These are phyloP conservation scores for Calamus simplicifolius DNA, from an alignment of 176 grass and related monocot genomes.

Conservation along the genomic window DNA sequence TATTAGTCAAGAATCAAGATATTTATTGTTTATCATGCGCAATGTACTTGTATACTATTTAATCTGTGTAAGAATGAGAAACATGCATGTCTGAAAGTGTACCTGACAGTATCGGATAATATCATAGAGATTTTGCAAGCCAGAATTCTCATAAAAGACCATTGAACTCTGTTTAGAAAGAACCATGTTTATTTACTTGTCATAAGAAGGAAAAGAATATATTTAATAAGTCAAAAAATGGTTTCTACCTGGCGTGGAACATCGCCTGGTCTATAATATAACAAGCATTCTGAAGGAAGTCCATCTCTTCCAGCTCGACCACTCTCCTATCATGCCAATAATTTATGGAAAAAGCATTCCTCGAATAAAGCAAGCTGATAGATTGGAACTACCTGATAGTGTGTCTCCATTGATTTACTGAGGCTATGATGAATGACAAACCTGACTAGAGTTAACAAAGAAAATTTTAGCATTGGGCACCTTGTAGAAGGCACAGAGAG, in stretches of 20 bases:
- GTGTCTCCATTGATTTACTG: slow-evolving; percentile 97
- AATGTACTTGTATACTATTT: too few species aligned
- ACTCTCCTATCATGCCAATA: slow-evolving; percentile 51
- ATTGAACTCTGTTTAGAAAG: slow-evolving; percentile 69
- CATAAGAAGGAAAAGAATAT: slow-evolving; percentile 14
- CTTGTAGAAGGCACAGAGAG: neutral
- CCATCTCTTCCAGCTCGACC: slow-evolving; percentile 83
- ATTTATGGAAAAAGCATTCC: slow-evolving; percentile 11
- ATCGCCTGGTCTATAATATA: slow-evolving; percentile 78
- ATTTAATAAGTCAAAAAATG: neutral
- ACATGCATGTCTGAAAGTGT: neutral
- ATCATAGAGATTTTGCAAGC: slow-evolving; percentile 94
- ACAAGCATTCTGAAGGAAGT: slow-evolving; percentile 82
- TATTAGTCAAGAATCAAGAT: too few species aligned
- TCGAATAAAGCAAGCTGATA: neutral
- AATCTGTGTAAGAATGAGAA: too few species aligned
- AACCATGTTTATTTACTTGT: slow-evolving; percentile 9
- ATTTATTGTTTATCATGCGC: too few species aligned
- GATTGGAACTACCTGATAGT: slow-evolving; percentile 63
- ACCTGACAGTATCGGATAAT: slow-evolving; percentile 89
- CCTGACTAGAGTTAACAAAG: slow-evolving; percentile 50
- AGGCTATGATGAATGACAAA: slow-evolving; percentile 97
- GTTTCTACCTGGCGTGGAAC: slow-evolving; percentile 62
- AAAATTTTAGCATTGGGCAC: slow-evolving; percentile 7
- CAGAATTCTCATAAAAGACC: slow-evolving; percentile 94